A percentile compares a stretch with the other conserved stretches of the same genome.
Evolutionary conservation across 2,329 filamentous ascomycete species (phyloP).

Genomic region (Setomelanomma holmii): DNA sequence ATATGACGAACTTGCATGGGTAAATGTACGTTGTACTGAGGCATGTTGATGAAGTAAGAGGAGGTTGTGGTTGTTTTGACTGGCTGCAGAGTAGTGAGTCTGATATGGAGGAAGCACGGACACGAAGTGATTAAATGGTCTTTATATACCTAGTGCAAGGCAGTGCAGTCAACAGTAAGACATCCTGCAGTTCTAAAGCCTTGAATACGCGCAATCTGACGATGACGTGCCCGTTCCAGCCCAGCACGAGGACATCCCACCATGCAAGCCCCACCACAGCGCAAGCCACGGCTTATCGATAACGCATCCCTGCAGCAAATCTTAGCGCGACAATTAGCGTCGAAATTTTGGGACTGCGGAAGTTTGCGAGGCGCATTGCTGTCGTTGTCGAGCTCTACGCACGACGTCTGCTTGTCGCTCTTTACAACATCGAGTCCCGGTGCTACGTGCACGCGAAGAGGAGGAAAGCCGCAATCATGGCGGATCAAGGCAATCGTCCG

Average conservation of each 20-base stretch:
- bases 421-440: neutral
- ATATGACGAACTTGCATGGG: neutral
- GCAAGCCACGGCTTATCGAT: conserved; percentile 41
- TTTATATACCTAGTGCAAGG: conserved; percentile 39
- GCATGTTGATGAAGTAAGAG: conserved; percentile 13
- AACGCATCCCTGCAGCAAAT: conserved; percentile 32
- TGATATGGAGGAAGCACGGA: conserved; percentile 14
- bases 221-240: conserved; percentile 30
- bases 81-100: conserved; percentile 2
- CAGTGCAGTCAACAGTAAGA: no score
- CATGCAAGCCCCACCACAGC: conserved; percentile 23
- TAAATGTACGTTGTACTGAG: conserved; percentile 22
- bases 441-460: neutral
- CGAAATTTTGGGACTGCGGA: conserved; percentile 39
- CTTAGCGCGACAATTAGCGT: conserved; percentile 39
- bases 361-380: conserved; percentile 5
- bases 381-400: neutral
- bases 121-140: neutral
- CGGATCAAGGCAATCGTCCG: conserved; percentile 82
- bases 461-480: conserved; percentile 42
- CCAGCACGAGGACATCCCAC: conserved; percentile 1
- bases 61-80: conserved; percentile 14
- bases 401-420: conserved; percentile 2
- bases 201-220: conserved; percentile 32
- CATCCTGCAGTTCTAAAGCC: conserved; percentile 22